Conservation (phyloP, 805 yeast genomes). For the Kazachstania viticola region DNA sequence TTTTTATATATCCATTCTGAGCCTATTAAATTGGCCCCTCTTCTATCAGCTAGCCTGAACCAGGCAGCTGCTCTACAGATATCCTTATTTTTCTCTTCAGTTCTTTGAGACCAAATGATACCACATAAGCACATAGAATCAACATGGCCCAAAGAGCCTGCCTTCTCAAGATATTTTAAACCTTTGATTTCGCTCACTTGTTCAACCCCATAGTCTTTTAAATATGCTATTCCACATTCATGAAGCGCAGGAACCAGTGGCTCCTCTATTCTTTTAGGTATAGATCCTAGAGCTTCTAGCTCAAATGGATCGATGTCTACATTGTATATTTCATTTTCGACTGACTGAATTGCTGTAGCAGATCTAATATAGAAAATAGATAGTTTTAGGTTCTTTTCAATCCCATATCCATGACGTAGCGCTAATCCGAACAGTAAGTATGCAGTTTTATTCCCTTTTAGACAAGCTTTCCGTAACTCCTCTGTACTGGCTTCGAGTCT, state of each 20-base stretch:
- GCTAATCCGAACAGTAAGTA: constrained; percentile 62
- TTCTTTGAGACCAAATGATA: constrained; percentile 48
- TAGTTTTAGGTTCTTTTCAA: constrained; percentile 39
- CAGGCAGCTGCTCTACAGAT: constrained; percentile 54
- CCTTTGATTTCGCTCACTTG: constrained; percentile 43
- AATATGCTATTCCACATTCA: constrained; percentile 48
- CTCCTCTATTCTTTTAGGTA: constrained; percentile 31
- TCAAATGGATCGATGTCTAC: constrained; percentile 27
- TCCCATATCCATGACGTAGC: constrained; percentile 57
- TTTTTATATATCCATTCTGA: constrained; percentile 68
- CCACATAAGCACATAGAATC: constrained; percentile 67
- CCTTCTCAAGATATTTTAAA: constrained; percentile 45
- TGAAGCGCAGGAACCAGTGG: constrained; percentile 40
- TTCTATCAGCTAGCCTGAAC: constrained; percentile 51
- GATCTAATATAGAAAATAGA: constrained; percentile 51
- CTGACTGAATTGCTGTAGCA: constrained; percentile 33
- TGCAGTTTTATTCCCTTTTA: constrained; percentile 50
- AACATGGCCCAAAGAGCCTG: constrained; percentile 55
- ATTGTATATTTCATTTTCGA: constrained; percentile 13
- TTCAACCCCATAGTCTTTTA: constrained; percentile 43
- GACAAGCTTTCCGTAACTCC: constrained; percentile 54
- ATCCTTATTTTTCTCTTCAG: constrained; percentile 44
- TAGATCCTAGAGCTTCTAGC: constrained; percentile 15
- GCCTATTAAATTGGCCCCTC: constrained; percentile 52
- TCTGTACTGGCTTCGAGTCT: constrained; percentile 58